These are phyloP conservation scores for Arthroderma sp. DNA, from an alignment of 2,329 filamentous ascomycete genomes.

Conservation along the genomic window DNA sequence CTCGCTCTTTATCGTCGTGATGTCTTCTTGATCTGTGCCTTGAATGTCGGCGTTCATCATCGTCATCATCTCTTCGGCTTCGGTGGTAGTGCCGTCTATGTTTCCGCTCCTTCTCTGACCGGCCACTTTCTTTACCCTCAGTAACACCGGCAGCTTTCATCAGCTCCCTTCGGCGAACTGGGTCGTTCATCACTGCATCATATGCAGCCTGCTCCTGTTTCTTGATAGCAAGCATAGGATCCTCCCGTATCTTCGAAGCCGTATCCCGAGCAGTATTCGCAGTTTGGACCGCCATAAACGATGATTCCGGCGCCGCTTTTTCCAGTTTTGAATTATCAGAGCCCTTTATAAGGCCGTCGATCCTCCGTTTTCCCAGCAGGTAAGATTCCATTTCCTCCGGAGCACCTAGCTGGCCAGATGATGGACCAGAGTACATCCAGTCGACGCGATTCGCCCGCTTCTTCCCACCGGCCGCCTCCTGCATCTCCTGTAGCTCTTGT, in stretches of 20 bases:
- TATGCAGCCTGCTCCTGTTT: constrained; percentile 75
- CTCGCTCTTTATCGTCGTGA: constrained; percentile 12
- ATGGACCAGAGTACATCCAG: constrained; percentile 95
- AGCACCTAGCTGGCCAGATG: constrained; percentile 58
- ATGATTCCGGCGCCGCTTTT: constrained; percentile 56
- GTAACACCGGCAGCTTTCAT: constrained; percentile 39
- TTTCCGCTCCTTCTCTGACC: constrained; percentile 34
- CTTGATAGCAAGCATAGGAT: constrained; percentile 87
- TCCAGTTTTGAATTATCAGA: constrained; percentile 68
- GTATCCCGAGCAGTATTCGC: constrained; percentile 68
- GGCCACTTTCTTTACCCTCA: constrained; percentile 20
- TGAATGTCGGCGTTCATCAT: constrained; percentile 11
- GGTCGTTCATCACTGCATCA: constrained; percentile 40
- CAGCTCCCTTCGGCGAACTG: constrained; percentile 45
- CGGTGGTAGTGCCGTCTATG: constrained; percentile 22
- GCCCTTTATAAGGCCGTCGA: constrained; percentile 75
- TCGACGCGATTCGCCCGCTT: constrained; percentile 75
- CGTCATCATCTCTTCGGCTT: constrained; percentile 17
- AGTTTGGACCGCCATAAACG: constrained; percentile 45
- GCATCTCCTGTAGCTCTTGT: constrained; percentile 78
- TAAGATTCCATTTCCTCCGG: constrained; percentile 88
- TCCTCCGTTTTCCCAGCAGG: constrained; percentile 77
- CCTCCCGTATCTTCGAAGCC: constrained; percentile 73
- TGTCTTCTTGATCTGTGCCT: constrained; percentile 17
- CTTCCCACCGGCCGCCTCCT: constrained; percentile 74